These are phyloP conservation scores for Trapa incisa DNA, from an alignment of 345 rosid species.

Conservation along the genomic window DNA sequence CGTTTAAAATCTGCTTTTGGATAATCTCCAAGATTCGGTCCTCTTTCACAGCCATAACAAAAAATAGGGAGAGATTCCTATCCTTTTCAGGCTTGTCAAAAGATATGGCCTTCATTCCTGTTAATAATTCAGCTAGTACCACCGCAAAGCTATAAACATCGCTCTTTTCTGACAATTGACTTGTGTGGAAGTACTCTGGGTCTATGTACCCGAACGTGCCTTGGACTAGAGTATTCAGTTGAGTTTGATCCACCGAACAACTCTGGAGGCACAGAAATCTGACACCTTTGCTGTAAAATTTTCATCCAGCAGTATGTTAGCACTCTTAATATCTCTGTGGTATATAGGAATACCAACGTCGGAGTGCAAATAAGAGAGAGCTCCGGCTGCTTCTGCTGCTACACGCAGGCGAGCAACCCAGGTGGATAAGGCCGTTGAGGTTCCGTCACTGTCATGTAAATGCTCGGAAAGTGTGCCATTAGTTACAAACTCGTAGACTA, in stretches of 20 bases:
- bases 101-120: slow-evolving; percentile 17
- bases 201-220: slow-evolving; percentile 40
- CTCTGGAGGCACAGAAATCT: slow-evolving; percentile 38
- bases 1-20: slow-evolving; percentile 8
- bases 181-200: slow-evolving; percentile 30
- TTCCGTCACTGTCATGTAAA: slow-evolving; percentile 16
- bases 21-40: slow-evolving; percentile 14
- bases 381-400: slow-evolving; percentile 22
- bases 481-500: slow-evolving; percentile 31
- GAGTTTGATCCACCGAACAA: slow-evolving; percentile 28
- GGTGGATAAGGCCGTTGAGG: slow-evolving; percentile 7
- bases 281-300: slow-evolving; percentile 27
- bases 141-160: slow-evolving; percentile 43
- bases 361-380: slow-evolving; percentile 24
- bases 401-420: slow-evolving; percentile 29
- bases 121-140: slow-evolving; percentile 30
- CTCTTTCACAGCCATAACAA: slow-evolving; percentile 15
- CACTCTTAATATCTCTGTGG: slow-evolving; percentile 29
- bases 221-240: slow-evolving; percentile 33
- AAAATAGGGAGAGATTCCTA: slow-evolving; percentile 18
- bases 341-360: slow-evolving; percentile 22
- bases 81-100: slow-evolving; percentile 18
- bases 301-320: slow-evolving; percentile 34
- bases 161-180: slow-evolving; percentile 23
- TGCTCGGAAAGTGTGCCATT: slow-evolving; percentile 41